Evolutionary conservation across 352 stramenopile genomes (phyloP).

Genomic region (Phytopythium oedochilum): DNA sequence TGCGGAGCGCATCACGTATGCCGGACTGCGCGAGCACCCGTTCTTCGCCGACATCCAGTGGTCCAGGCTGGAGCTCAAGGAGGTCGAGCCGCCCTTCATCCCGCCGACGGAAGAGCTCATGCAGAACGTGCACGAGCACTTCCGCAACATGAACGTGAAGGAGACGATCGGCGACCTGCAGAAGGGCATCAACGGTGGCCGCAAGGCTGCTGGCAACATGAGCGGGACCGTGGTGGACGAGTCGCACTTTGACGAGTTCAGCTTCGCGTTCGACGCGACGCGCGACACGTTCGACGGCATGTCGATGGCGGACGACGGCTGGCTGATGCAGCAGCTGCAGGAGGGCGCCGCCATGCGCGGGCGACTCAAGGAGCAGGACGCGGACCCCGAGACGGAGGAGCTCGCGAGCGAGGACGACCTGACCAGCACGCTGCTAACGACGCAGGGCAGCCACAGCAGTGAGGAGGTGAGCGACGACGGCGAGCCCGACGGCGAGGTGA

Average conservation of each 20-base stretch:
- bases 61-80: slow-evolving; percentile 68
- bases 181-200: slow-evolving; percentile 56
- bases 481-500: slow-evolving; percentile 27
- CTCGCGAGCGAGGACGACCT: slow-evolving; percentile 55
- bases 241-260: slow-evolving; percentile 87
- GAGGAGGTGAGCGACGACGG: slow-evolving; percentile 52
- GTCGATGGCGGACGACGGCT: slow-evolving; percentile 81
- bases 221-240: slow-evolving; percentile 46
- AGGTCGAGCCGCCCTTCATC: slow-evolving; percentile 78
- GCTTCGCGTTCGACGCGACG: slow-evolving; percentile 80
- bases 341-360: slow-evolving; percentile 74
- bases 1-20: slow-evolving; percentile 49
- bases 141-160: slow-evolving; percentile 87
- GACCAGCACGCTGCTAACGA: slow-evolving; percentile 29
- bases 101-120: slow-evolving; percentile 76
- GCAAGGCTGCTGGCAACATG: slow-evolving; percentile 43
- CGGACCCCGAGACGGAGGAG: slow-evolving; percentile 40
- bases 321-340: slow-evolving; percentile 74
- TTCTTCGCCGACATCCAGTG: slow-evolving; percentile 78
- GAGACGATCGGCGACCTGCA: slow-evolving; percentile 68
- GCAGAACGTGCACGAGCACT: slow-evolving; percentile 87
- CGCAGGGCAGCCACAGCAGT: slow-evolving; percentile 58
- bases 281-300: slow-evolving; percentile 72
- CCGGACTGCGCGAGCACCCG: slow-evolving; percentile 52
- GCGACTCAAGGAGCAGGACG: slow-evolving; percentile 58